Evolutionary conservation across 371 early-diverging fungal species (phyloP), one percentile per base, ranked within the genome.

Genomic region (Batkoa obscura): DNA sequence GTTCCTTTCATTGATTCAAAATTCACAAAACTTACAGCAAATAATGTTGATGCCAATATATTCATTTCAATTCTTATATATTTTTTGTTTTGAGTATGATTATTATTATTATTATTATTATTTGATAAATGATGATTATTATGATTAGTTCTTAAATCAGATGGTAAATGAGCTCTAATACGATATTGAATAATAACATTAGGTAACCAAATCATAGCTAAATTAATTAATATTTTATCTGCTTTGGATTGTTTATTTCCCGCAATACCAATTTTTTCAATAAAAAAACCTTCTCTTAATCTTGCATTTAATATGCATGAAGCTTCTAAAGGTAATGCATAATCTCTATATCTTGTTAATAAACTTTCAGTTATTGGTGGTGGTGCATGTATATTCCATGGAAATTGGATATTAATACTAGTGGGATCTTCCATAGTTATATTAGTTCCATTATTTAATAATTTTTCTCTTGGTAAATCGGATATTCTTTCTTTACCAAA

Each of bases 181-280:
- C 80, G 80, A 67, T 95, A 95, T 42, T 84, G 79, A 8, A 95
- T 74, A 0, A 82, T 84, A 42, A 93, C 81, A 58, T 86, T 81
- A 0, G 88, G 87, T 31, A 87, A 79, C 91, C 91, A 91, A 6
- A 77, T 75, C 57, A 86, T 60, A 34, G 73, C 66, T 50, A 90
- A 62, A 15, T 72, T 72, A 37, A 87, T 70, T 31, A 72, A 70
- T 0, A 85, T 69, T 55, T 74, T 75, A 52, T 75, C 74, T 13
- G 62, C 62, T 31, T 53, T 51, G 34, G 36, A 50, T 35, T 56
- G 45, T 31, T 62, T 53, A 3, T 62, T 65, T 58, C 64, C 67
- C 1, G 67, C 65, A 48, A 66, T 62, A 59, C 66, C 43, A 8
- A 68, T 68, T 9, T 72, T 74, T 34, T 76, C 69, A 23, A 86